Conservation (phyloP, 2,329 filamentous ascomycete species). For the Pseudonectria buxi region DNA sequence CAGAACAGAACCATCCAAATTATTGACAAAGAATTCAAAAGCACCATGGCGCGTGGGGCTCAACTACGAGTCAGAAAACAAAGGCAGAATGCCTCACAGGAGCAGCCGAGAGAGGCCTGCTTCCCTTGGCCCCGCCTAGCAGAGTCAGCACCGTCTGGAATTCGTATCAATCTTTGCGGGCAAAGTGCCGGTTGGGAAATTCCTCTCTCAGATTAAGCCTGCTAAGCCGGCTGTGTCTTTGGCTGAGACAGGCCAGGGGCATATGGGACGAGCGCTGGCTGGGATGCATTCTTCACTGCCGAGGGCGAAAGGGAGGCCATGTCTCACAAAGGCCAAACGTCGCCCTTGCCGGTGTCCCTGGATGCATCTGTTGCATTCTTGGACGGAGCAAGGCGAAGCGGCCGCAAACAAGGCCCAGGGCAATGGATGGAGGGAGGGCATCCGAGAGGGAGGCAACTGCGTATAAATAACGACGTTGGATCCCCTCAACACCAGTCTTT, state of each 20-base stretch:
- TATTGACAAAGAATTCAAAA: too few species aligned
- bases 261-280: conserved; percentile 6
- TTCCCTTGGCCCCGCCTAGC: background rate
- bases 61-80: too few species aligned
- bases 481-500: conserved; percentile 13
- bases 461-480: conserved; percentile 23
- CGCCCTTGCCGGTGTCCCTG: conserved; percentile 1
- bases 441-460: conserved; percentile 4
- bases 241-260: conserved; percentile 20
- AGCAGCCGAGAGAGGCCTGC: too few species aligned
- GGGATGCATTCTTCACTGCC: conserved; percentile 15
- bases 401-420: background rate
- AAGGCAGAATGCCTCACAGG: too few species aligned
- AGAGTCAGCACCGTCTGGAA: conserved; percentile 12
- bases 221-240: conserved; percentile 1
- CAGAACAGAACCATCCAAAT: too few species aligned
- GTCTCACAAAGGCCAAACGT: conserved; percentile 15
- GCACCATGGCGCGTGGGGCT: too few species aligned
- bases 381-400: background rate
- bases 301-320: conserved; percentile 9
- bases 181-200: conserved; percentile 7
- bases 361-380: conserved; percentile 15
- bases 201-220: conserved; percentile 3
- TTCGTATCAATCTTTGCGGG: conserved; percentile 13
- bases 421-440: background rate